A percentile compares a stretch with the other conserved stretches of the same genome.
Conservation (phyloP, 75 land plant species). For the Cryptomeria japonica region DNA sequence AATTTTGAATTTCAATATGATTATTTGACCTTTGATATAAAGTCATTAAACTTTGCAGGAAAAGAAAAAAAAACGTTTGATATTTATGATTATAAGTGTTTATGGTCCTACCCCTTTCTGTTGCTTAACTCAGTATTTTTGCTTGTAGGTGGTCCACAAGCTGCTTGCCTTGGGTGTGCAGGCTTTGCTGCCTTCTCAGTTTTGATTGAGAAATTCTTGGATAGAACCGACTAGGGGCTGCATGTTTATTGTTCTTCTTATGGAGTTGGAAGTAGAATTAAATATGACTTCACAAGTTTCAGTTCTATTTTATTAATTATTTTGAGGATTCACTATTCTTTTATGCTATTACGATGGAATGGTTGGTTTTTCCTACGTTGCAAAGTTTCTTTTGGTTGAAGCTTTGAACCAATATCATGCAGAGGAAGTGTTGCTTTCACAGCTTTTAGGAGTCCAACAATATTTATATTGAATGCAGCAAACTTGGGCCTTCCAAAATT, state of each 20-base stretch:
- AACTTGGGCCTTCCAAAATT: not conserved
- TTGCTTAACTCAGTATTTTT: not conserved
- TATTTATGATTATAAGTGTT: not conserved
- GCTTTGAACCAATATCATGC: not conserved
- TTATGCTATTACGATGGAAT: not conserved
- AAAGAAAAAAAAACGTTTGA: not conserved
- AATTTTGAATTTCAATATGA: not conserved
- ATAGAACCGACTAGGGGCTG: slow-evolving; percentile 13
- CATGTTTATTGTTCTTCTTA: not conserved
- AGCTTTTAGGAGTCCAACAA: not conserved
- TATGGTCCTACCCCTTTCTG: not conserved
- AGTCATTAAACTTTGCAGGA: not conserved
- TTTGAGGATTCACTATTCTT: not conserved
- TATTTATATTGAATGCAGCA: not conserved
- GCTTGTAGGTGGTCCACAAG: slow-evolving; percentile 84
- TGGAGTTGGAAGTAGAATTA: not conserved
- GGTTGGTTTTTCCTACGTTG: not conserved
- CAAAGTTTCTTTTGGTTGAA: not conserved
- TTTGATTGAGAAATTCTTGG: slow-evolving; percentile 68
- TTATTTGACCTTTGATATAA: not conserved
- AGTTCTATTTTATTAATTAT: not conserved
- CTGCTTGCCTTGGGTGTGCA: slow-evolving; percentile 93
- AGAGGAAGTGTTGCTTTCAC: not conserved
- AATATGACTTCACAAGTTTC: not conserved
- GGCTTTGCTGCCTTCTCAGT: slow-evolving; percentile 97